Conservation (phyloP, 352 stramenopile genomes). For the Phytopythium litorale region DNA sequence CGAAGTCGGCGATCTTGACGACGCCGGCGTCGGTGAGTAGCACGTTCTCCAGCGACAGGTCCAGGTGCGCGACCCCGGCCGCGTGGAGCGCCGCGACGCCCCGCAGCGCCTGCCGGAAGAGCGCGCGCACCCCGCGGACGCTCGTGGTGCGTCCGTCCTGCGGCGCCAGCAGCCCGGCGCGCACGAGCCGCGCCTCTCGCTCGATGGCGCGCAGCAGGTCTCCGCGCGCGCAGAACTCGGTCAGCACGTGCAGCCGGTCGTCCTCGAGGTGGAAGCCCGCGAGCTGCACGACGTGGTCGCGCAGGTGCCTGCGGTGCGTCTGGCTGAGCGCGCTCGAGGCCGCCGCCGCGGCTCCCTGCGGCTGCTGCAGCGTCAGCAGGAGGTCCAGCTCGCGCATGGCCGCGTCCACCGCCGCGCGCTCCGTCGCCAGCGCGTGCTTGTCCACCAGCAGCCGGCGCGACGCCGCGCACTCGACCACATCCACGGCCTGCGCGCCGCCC, state of each 20-base stretch:
- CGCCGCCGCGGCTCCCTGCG: background rate
- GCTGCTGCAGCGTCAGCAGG: conserved; percentile 36
- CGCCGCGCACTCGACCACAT: conserved; percentile 39
- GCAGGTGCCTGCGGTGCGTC: conserved; percentile 2
- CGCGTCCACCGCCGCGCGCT: conserved; percentile 27
- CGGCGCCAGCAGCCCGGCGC: conserved; percentile 24
- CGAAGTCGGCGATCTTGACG: conserved; percentile 89
- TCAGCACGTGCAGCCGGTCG: conserved; percentile 52
- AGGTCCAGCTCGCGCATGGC: conserved; percentile 66
- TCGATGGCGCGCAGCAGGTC: conserved; percentile 57
- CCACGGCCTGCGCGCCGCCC: conserved; percentile 40
- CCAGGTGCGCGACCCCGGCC: conserved; percentile 87
- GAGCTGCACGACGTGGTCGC: conserved; percentile 46
- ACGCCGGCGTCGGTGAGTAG: conserved; percentile 85
- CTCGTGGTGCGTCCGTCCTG: conserved; percentile 26
- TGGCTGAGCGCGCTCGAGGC: conserved; percentile 4
- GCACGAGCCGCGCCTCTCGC: conserved; percentile 40
- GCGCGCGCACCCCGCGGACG: conserved; percentile 19
- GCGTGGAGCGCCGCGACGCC: conserved; percentile 85
- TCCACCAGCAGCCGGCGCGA: conserved; percentile 35
- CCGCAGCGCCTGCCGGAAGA: conserved; percentile 77
- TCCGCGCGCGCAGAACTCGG: conserved; percentile 63
- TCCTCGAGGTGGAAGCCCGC: conserved; percentile 40
- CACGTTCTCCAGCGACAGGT: conserved; percentile 95
- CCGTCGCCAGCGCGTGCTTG: conserved; percentile 52